Evolutionary conservation across 495 filamentous ascomycete genomes (phyloP).

Genomic region (Hypomontagnella monticulosa): DNA sequence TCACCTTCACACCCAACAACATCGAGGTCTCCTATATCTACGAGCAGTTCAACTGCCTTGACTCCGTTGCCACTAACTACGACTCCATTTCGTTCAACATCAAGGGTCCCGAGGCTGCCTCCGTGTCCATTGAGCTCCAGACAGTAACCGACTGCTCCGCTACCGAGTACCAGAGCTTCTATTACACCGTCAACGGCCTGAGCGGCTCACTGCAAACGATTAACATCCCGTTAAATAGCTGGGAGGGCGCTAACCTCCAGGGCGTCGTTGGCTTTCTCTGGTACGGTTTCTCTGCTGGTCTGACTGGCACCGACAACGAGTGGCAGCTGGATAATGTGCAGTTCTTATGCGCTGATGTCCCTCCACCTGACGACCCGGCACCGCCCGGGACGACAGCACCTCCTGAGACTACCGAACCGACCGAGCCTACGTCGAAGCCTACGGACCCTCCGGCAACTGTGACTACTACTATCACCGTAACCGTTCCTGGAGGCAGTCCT

Average conservation of each 20-base stretch:
- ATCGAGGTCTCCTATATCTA: constrained; percentile 63
- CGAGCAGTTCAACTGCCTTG: constrained; percentile 62
- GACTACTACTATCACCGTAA: constrained; percentile 28
- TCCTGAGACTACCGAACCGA: neutral
- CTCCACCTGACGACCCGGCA: constrained; percentile 30
- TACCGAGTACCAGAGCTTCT: constrained; percentile 58
- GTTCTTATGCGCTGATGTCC: constrained; percentile 55
- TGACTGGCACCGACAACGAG: constrained; percentile 46
- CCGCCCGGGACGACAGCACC: constrained; percentile 29
- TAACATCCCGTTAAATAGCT: constrained; percentile 62
- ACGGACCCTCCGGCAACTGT: constrained; percentile 15
- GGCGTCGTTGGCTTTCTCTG: constrained; percentile 63
- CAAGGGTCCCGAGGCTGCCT: constrained; percentile 61
- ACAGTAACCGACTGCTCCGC: constrained; percentile 56
- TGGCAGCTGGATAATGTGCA: constrained; percentile 65
- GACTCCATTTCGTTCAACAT: constrained; percentile 64
- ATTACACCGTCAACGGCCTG: constrained; percentile 56
- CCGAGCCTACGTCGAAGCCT: constrained; percentile 29
- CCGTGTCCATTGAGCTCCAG: constrained; percentile 64
- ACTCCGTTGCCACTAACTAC: constrained; percentile 57
- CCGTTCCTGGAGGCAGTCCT: constrained; percentile 18
- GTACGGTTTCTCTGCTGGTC: constrained; percentile 56
- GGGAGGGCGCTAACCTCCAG: constrained; percentile 60
- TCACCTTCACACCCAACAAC: constrained; percentile 62
- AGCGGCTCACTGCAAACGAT: constrained; percentile 63